Percentiles rank a stretch among this genome's conserved stretches.
phyloP scores from a whole-genome alignment of 768 basidiomycete genomes.

The Omphalotus guepiniiformis region DNA sequence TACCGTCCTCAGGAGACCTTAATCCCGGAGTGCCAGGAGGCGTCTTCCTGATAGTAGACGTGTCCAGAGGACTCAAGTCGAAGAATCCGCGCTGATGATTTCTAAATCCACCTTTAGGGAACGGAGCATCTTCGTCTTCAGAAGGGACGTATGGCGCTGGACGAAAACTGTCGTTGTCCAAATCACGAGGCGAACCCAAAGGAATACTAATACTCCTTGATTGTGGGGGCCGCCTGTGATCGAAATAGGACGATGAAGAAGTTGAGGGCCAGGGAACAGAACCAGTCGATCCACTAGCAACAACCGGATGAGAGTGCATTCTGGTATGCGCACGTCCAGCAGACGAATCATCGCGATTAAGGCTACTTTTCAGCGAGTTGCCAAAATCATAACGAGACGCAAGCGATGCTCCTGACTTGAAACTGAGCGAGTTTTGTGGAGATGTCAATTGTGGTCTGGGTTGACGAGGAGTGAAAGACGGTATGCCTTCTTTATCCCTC shows the following conservation, averaged over 20 bases:
- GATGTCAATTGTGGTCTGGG: neutral
- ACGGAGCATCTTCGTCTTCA: conserved; percentile 25
- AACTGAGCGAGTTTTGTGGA: conserved; percentile 15
- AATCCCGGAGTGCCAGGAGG: conserved; percentile 44
- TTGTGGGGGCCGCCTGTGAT: conserved; percentile 16
- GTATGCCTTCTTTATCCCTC: conserved; percentile 19
- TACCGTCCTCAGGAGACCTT: conserved; percentile 17
- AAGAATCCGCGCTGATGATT: conserved; percentile 60
- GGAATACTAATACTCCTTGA: conserved; percentile 15
- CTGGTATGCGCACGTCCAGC: conserved; percentile 26
- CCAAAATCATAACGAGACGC: conserved; percentile 57
- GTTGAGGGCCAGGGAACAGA: conserved; percentile 35
- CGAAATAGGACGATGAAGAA: conserved; percentile 3
- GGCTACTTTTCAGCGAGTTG: conserved; percentile 42
- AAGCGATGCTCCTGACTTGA: conserved; percentile 39
- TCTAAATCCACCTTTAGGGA: conserved; percentile 21
- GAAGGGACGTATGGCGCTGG: conserved; percentile 15
- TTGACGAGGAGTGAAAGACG: neutral
- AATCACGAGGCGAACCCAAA: conserved; percentile 52
- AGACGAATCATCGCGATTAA: conserved; percentile 10
- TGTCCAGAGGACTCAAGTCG: conserved; percentile 31
- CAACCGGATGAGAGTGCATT: conserved; percentile 46
- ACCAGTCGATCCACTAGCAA: conserved; percentile 23
- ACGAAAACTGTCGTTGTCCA: conserved; percentile 27
- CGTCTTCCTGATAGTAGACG: conserved; percentile 35